Evolutionary conservation across 306 rosid genomes (phyloP).

Genomic region (Dalbergia cultrata): DNA sequence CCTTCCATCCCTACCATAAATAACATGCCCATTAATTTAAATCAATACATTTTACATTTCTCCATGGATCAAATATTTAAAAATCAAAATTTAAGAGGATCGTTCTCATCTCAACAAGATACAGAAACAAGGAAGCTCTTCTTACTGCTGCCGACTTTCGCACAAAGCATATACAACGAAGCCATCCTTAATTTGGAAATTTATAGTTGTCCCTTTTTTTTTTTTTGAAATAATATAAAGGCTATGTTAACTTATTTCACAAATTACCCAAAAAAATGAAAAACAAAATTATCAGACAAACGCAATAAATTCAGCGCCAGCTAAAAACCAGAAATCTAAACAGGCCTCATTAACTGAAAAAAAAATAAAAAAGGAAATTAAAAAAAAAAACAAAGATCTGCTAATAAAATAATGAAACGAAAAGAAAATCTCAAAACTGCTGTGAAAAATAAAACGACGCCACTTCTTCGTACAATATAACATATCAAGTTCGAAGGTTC

Average conservation of each 20-base stretch:
- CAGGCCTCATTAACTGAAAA: background rate
- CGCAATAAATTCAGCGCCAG: too few relatives aligned
- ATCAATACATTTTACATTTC: conserved; percentile 10
- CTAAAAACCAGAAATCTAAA: too few relatives aligned
- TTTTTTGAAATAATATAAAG: background rate
- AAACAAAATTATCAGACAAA: too few relatives aligned
- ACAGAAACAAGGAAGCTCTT: background rate
- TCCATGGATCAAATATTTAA: conserved; percentile 33
- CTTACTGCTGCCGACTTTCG: too few relatives aligned
- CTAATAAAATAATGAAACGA: background rate
- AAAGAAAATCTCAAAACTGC: background rate
- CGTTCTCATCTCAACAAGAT: background rate
- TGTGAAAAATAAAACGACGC: background rate
- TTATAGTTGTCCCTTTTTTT: background rate
- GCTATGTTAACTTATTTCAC: background rate
- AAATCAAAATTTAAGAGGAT: background rate
- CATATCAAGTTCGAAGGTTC: background rate
- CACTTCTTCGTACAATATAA: background rate
- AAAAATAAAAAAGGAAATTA: background rate
- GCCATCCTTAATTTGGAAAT: conserved; percentile 1
- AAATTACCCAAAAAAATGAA: background rate
- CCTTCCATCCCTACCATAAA: too few relatives aligned
- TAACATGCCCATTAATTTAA: background rate
- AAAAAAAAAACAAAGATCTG: background rate
- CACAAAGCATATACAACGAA: background rate